A percentile compares a stretch with the other conserved stretches of the same genome.
These are phyloP conservation scores for Aspergillus sp. DNA, from an alignment of 2,329 filamentous ascomycete genomes.

Conservation along the genomic window DNA sequence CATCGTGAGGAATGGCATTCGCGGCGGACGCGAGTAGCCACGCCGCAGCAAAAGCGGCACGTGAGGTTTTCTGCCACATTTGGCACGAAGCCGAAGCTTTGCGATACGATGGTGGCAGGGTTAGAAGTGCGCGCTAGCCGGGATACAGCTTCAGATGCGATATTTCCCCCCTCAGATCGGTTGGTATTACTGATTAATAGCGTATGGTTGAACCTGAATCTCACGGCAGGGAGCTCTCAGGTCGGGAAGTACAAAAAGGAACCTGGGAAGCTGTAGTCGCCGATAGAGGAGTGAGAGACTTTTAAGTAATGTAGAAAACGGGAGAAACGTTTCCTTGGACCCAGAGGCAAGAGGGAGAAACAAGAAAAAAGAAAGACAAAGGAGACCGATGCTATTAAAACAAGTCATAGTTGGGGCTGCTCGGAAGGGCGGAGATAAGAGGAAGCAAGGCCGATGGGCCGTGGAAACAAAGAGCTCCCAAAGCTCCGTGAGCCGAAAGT, in stretches of 20 bases:
- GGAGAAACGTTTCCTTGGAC: too few species aligned
- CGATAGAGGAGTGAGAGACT: too few species aligned
- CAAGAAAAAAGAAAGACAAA: too few species aligned
- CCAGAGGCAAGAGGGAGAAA: too few species aligned
- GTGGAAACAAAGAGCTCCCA: conserved; percentile 18
- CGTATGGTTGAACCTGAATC: too few species aligned
- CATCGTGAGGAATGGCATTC: conserved; percentile 26
- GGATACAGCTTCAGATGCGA: background rate
- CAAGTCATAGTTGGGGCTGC: conserved; percentile 1
- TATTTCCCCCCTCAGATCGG: too few species aligned
- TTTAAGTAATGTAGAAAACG: too few species aligned
- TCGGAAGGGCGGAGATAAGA: background rate
- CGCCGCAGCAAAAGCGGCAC: conserved; percentile 19
- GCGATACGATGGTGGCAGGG: background rate
- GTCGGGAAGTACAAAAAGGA: too few species aligned
- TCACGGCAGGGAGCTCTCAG: too few species aligned
- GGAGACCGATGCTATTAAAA: background rate
- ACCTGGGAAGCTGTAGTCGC: too few species aligned
- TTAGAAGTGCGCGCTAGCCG: background rate
- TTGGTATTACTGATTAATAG: too few species aligned
- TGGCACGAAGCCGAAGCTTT: conserved; percentile 1
- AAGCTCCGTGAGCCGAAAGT: conserved; percentile 1
- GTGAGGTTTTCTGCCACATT: conserved; percentile 19
- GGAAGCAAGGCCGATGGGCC: conserved; percentile 7
- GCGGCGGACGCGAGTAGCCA: conserved; percentile 21